Evolutionary conservation across 2,329 filamentous ascomycete species (phyloP), one percentile per base, ranked within the genome.

Genomic region (Colletotrichum sublineola): DNA sequence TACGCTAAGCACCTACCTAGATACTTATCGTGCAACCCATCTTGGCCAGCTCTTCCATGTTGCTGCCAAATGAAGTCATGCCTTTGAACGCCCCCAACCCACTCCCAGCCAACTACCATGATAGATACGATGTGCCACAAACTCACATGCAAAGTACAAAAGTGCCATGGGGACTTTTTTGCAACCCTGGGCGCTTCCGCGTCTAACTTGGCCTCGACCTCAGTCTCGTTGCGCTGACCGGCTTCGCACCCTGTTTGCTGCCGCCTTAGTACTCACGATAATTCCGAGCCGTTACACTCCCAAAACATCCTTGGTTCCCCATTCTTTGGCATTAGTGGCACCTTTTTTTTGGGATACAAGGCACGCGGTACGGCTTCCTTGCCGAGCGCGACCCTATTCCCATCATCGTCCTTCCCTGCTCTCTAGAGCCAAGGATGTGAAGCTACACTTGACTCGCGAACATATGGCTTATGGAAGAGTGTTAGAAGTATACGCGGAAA

Each of bases 171-270:
- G 36, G 69, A 15, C 31, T 60, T 60, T 60, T 61, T 64, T 64
- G 65, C 15, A 36, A 58, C 33, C 18, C 65, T 68, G 33, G 69
- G 69, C 69, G 50, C 40, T 67, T 11, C 20, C n/a, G 15, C 57
- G 57, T 55, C 44, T 48, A 63, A 7, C 38, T 48, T 31, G 18
- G 18, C 14, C 31, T 31, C 58, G 24, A 24, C 24, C 24, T 24
- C 24, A 24, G 24, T 24, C 24, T 24, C 24, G 24, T 38, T 63
- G 7, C 36, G n/a, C 60, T 42, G 40, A 20, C 3, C n/a, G 8
- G 61, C 36, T n/a, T 18, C 12, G 24, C 24, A 24, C 31, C 44
- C 31, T 50, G 42, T 18, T 15, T 42, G 6, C 6, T 15, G 36
- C 29, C 29, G 24, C n/a, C 24, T 33, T 60, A 8, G 24, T 31